phyloP scores from a whole-genome alignment of 2,329 filamentous ascomycete genomes.

The Aureobasidium sp. region DNA sequence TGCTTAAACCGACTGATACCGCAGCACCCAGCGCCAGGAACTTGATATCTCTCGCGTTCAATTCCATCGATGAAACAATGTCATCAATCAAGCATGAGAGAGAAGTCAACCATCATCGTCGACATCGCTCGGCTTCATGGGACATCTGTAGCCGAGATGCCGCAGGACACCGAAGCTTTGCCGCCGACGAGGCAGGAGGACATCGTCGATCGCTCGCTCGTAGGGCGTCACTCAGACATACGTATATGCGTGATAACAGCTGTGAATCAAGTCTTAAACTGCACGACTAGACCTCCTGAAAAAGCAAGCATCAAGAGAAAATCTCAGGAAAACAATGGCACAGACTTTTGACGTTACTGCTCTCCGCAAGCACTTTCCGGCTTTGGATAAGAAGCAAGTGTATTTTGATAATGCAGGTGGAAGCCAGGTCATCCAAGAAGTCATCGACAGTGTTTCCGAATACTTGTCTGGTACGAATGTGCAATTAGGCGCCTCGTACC shows the following conservation, averaged over 20 bases:
- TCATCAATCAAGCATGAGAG: not conserved
- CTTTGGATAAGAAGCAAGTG: constrained; percentile 58
- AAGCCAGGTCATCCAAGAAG: constrained; percentile 60
- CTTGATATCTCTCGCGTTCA: constrained; percentile 1
- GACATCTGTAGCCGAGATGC: constrained; percentile 6
- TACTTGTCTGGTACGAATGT: constrained; percentile 66
- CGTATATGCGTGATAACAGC: constrained; percentile 5
- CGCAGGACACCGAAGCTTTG: not conserved
- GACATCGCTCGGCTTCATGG: not conserved
- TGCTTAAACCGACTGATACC: not conserved
- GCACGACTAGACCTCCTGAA: not conserved
- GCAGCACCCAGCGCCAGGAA: not conserved
- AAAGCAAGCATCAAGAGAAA: not conserved
- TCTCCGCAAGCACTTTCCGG: constrained; percentile 59
- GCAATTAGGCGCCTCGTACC: constrained; percentile 67
- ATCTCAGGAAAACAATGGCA: constrained; percentile 21
- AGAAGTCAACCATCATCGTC: not conserved
- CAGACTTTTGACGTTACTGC: constrained; percentile 48
- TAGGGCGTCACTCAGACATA: constrained; percentile 1
- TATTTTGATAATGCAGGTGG: constrained; percentile 76
- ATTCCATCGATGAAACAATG: not conserved
- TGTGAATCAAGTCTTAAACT: not conserved
- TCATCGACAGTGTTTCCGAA: constrained; percentile 59
- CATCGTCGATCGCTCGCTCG: not conserved
- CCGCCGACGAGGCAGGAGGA: constrained; percentile 12